phyloP scores from a whole-genome alignment of 148 eudicot species.

The Heliosperma pusillum region DNA sequence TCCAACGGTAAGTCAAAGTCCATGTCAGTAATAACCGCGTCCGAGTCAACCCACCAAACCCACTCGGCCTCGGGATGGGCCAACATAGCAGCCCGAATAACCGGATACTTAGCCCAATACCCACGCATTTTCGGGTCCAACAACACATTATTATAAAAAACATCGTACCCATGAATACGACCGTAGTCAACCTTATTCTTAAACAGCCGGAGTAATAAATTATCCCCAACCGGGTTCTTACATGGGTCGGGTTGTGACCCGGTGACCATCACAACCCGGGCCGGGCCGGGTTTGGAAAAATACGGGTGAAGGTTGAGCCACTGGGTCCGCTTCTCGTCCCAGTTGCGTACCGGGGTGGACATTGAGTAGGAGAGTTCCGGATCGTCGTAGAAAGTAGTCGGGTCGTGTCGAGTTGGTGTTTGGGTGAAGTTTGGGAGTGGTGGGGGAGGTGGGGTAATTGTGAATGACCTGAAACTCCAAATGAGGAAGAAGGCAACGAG shows the following conservation, averaged over 20 bases:
- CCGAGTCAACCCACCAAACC: slow-evolving; percentile 99
- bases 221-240: slow-evolving; percentile 62
- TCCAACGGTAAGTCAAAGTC: slow-evolving; percentile 66
- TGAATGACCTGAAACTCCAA: slow-evolving; percentile 54
- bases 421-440: neutral
- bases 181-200: slow-evolving; percentile 93
- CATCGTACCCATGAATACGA: slow-evolving; percentile 73
- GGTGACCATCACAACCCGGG: slow-evolving; percentile 54
- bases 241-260: slow-evolving; percentile 89
- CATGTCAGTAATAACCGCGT: slow-evolving; percentile 91
- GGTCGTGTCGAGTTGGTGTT: slow-evolving; percentile 24
- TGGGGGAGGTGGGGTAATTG: slow-evolving; percentile 22
- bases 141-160: slow-evolving; percentile 74
- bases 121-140: slow-evolving; percentile 57
- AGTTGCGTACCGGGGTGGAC: slow-evolving; percentile 35
- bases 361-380: slow-evolving; percentile 51
- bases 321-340: slow-evolving; percentile 70
- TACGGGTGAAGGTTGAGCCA: slow-evolving; percentile 57
- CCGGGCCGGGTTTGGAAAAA: slow-evolving; percentile 20
- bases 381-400: slow-evolving; percentile 57
- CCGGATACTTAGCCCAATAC: slow-evolving; percentile 84
- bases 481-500: slow-evolving; percentile 41
- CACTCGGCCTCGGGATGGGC: slow-evolving; percentile 98
- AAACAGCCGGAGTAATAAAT: slow-evolving; percentile 53
- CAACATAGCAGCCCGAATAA: slow-evolving; percentile 74